Percentiles rank a stretch among this genome's conserved stretches.
phyloP scores from a whole-genome alignment of 1,284 basidiomycete species.

The Sanghuangporus weigelae region DNA sequence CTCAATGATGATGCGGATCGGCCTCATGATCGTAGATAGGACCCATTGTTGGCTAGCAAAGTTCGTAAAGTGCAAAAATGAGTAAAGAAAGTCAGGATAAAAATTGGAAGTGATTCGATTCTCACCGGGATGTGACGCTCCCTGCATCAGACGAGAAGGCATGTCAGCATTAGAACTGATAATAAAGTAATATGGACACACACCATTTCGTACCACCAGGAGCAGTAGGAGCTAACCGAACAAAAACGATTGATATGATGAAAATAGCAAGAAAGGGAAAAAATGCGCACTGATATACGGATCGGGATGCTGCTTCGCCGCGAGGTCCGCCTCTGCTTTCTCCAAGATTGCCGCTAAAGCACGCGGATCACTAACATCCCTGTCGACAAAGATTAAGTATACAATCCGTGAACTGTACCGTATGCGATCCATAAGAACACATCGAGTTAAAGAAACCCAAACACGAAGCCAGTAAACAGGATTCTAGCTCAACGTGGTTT shows the following conservation, averaged over 20 bases:
- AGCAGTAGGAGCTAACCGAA: constrained; percentile 56
- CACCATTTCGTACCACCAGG: constrained; percentile 90
- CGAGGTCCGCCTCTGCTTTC: constrained; percentile 76
- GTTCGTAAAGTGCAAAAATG: neutral
- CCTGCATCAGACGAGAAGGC: constrained; percentile 6
- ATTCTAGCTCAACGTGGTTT: too few relatives aligned
- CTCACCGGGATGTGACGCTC: constrained; percentile 21
- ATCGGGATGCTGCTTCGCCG: constrained; percentile 74
- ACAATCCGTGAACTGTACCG: neutral
- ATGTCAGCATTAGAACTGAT: neutral
- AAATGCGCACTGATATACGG: constrained; percentile 78
- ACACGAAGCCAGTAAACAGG: too few relatives aligned
- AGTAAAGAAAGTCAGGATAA: neutral
- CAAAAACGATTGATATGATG: constrained; percentile 21
- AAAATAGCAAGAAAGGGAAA: constrained; percentile 2
- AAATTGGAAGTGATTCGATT: neutral
- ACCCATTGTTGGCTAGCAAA: constrained; percentile 17
- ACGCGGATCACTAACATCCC: constrained; percentile 84
- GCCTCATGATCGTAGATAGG: constrained; percentile 22
- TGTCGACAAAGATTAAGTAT: constrained; percentile 28
- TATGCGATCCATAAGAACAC: neutral
- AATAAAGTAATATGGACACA: constrained; percentile 28
- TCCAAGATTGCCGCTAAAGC: constrained; percentile 77
- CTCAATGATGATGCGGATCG: constrained; percentile 14
- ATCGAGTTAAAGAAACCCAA: neutral